Conservation (phyloP, 2,329 filamentous ascomycete species). For the Fusarium sp. region DNA sequence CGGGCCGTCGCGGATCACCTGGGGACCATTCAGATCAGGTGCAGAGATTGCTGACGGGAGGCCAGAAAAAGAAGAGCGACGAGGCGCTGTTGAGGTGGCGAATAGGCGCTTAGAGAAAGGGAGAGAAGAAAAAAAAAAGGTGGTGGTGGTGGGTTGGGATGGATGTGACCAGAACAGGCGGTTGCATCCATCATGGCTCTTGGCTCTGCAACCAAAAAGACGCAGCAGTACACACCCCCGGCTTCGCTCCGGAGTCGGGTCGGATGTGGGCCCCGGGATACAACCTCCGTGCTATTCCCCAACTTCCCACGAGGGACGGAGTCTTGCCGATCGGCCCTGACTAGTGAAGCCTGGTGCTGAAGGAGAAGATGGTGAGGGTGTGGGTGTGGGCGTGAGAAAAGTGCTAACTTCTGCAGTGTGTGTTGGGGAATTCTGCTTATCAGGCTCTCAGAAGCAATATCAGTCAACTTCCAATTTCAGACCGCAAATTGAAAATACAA, state of each 20-base stretch:
- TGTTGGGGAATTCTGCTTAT: background rate
- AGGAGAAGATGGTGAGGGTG: background rate
- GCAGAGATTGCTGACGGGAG: slow-evolving; percentile 14
- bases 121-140: slow-evolving; percentile 1
- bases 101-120: slow-evolving; percentile 22
- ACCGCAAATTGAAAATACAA: background rate
- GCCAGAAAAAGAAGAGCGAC: background rate
- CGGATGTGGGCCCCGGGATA: slow-evolving; percentile 18
- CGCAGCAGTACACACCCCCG: slow-evolving; percentile 8
- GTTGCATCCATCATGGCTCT: slow-evolving; percentile 28
- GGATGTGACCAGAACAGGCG: slow-evolving; percentile 24
- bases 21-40: slow-evolving; percentile 11
- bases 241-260: slow-evolving; percentile 26
- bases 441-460: background rate
- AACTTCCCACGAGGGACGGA: background rate
- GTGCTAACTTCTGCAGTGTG: background rate
- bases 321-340: background rate
- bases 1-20: slow-evolving; percentile 6
- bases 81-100: slow-evolving; percentile 24
- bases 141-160: slow-evolving; percentile 19
- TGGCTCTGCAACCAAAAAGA: slow-evolving; percentile 33
- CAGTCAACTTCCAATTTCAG: background rate
- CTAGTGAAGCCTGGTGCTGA: background rate
- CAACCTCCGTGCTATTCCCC: slow-evolving; percentile 28
- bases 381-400: background rate